Conservation (phyloP, 495 filamentous ascomycete genomes). For the Daldinia bambusicola region DNA sequence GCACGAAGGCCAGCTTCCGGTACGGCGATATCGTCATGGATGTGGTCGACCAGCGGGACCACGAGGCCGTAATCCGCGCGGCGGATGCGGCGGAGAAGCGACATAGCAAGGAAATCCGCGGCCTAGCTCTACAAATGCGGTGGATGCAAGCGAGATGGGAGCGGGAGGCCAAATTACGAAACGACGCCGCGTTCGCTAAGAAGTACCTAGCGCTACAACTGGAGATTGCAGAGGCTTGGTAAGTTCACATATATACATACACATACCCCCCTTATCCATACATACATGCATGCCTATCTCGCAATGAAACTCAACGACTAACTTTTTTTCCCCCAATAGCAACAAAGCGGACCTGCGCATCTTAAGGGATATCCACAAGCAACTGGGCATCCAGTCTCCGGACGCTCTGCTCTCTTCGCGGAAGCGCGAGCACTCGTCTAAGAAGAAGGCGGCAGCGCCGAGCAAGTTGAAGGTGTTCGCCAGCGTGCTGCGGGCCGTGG, state of each 20-base stretch:
- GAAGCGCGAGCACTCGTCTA: constrained; percentile 26
- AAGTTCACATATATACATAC: constrained; percentile 53
- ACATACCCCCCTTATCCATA: too few species aligned
- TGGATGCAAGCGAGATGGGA: constrained; percentile 83
- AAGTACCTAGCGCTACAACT: constrained; percentile 80
- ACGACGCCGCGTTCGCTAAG: constrained; percentile 82
- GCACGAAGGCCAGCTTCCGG: constrained; percentile 46
- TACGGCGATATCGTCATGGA: constrained; percentile 51
- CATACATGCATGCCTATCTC: too few species aligned
- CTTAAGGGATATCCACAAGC: constrained; percentile 73
- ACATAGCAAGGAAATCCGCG: constrained; percentile 83
- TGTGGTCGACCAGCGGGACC: constrained; percentile 47
- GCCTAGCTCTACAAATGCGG: constrained; percentile 86
- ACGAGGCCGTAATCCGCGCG: constrained; percentile 59
- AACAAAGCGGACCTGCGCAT: constrained; percentile 91
- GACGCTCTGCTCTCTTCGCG: constrained; percentile 36
- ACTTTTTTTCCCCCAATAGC: constrained; percentile 58
- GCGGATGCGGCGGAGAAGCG: constrained; percentile 65
- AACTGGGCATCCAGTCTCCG: constrained; percentile 52
- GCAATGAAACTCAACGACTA: constrained; percentile 26
- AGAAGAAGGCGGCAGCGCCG: constrained; percentile 26
- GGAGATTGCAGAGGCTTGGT: constrained; percentile 85
- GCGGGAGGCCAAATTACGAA: constrained; percentile 82
- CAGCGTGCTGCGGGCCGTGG: constrained; percentile 53
- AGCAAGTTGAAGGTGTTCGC: constrained; percentile 49